Evolutionary conservation across 305 asterid genomes (phyloP), one percentile per base, ranked within the genome.

Genomic region (Fraxinus dipetala): DNA sequence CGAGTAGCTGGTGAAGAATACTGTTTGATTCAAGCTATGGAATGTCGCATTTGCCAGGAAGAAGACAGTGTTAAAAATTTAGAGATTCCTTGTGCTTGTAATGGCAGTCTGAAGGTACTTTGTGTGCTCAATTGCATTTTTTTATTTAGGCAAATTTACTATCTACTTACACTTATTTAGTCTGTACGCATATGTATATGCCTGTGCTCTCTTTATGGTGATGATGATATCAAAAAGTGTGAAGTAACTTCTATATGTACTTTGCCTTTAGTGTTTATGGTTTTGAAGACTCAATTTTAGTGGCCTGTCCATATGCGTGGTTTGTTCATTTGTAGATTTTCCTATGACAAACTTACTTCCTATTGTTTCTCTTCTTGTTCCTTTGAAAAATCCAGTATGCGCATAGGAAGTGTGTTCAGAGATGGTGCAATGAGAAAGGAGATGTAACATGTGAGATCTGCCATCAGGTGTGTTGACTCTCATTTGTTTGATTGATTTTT

Each of bases 351-450:
- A 67, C 74, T 67, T 69, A 69, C 75, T 28, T 28, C 38, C 40
- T 26, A 26, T 26, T 11, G 20, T 69, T 59, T 59, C 36, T 14
- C 9, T 28, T 14, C 38, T 30, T 30, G 75, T 11, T 14, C 18
- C 75, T 11, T 28, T 28, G 35, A 28, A 69, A 26, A 69, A 69
- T 69, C 75, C 75, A 69, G 75, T 69, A 69, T 30, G 75, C 75
- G 16, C 75, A 69, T 69, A 30, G 75, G 75, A 69, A 28, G 34
- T 69, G 75, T 69, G 75, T 69, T 30, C 75, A 69, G 36, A 35
- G 75, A 69, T 69, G 75, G 75, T 69, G 75, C 75, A 28, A 69
- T 69, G 75, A 69, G 75, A 69, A 69, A 69, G 75, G 75, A 69
- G 75, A 69, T 69, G 38, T 69, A 69, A 28, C 36, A 6, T 69